Base-by-base conservation (phyloP, 768 basidiomycete genomes). In the Boletus subparvulus region DNA sequence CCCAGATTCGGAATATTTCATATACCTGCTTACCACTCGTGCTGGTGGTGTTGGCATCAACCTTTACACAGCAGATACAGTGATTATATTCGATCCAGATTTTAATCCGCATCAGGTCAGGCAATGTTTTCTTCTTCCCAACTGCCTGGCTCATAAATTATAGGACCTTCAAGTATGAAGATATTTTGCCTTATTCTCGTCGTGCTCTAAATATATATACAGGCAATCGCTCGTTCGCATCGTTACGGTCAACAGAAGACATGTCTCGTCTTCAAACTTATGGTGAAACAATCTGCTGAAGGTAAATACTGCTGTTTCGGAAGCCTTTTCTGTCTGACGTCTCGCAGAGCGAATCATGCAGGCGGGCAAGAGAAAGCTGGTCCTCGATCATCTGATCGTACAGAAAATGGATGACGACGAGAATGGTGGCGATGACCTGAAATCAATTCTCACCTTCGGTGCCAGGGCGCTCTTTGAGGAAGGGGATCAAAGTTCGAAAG, bases 41-140 rank as follows among this genome's bases (percentile, higher is more conserved):
- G 97, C 96, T 41, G 95, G 96, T 16, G 95, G 94, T 52, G 91
- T 93, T 51, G 92, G 92, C 50, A 90, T 98, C 70, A 98, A 98
- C 69, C 82, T 93, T 32, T 82, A 88, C 77, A 90, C 86, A 9
- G 95, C 96, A 19, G 96, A 98, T 69, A 96, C 94, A 0, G 94
- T 95, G 30, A 88, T 94, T 43, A 87, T 94, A 52, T 92, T 87
- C 63, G 96, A 99, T 68, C 94, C 94, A 0, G 97, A 99, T 75
- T 99, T 94, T 72, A 99, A 99, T 66, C 96, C 96, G n/a, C 94
- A 97, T 73, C 90, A 90, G 80, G 88, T 88, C 46, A 28, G 80
- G 70, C 16, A 39, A 47, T n/a, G 5, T 11, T 39, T 32, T 48
- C 37, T 32, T 40, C 28, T 40, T 49, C 37, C 50, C 44, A 11